A percentile compares a stretch with the other conserved stretches of the same genome.
Conservation (phyloP, 129 eudicot species). For the Deinandra increscens region DNA sequence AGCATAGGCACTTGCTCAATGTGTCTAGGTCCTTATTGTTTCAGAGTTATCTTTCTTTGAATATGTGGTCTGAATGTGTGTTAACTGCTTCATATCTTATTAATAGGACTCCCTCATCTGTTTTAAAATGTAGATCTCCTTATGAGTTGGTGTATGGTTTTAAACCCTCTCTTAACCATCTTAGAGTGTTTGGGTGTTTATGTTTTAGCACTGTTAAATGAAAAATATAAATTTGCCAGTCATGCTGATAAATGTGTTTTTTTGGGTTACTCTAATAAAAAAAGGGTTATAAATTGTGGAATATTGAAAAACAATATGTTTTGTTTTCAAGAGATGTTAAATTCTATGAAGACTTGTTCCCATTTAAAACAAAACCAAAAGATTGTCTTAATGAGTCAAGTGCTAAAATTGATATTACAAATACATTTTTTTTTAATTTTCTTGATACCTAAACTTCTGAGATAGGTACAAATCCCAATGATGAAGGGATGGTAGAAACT, state of each 20-base stretch:
- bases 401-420: too few relatives aligned
- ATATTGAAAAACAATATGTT: too few relatives aligned
- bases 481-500: too few relatives aligned
- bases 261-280: background rate
- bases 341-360: background rate
- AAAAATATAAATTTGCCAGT: background rate
- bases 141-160: background rate
- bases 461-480: too few relatives aligned
- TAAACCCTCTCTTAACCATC: background rate
- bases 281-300: background rate
- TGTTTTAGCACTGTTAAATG: background rate
- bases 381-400: background rate
- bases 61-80: background rate
- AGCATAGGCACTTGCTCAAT: background rate
- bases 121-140: background rate
- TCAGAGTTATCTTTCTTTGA: background rate
- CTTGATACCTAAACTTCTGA: background rate
- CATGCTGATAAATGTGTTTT: background rate
- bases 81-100: background rate
- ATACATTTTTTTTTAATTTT: too few relatives aligned
- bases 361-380: background rate
- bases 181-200: background rate
- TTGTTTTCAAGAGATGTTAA: background rate
- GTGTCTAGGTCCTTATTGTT: background rate
- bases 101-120: background rate